These are phyloP conservation scores for Chloris gayana DNA, from an alignment of 176 grass and related monocot species.

Conservation along the genomic window DNA sequence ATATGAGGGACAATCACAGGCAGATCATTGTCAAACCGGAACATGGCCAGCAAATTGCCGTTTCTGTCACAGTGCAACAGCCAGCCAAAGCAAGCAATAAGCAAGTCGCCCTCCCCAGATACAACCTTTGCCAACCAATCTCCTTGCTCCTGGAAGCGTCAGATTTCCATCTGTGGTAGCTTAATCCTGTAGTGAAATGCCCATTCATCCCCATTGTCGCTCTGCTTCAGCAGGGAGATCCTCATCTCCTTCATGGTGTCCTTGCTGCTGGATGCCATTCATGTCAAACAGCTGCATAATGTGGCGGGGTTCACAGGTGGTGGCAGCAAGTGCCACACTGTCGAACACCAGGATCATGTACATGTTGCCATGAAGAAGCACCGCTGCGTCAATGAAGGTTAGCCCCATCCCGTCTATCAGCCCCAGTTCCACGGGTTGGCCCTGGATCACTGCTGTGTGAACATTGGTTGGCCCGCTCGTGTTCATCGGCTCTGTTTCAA, in stretches of 20 bases:
- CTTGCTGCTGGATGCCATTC: not conserved
- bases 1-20: not conserved
- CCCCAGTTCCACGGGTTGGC: not conserved
- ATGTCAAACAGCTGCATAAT: slow-evolving; percentile 8
- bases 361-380: not conserved
- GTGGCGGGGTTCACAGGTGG: not conserved
- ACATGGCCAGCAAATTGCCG: not conserved
- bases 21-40: not conserved
- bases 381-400: not conserved
- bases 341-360: not conserved
- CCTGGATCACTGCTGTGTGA: no score
- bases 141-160: not conserved
- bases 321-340: not conserved
- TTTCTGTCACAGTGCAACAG: not conserved
- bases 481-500: no score
- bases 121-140: not conserved
- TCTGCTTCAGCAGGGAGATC: not conserved
- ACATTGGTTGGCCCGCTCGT: no score
- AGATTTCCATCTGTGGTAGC: not conserved
- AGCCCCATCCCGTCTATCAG: not conserved
- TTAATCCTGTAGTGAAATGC: not conserved
- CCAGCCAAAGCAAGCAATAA: not conserved
- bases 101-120: not conserved
- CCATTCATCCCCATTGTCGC: not conserved
- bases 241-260: not conserved